phyloP scores from a whole-genome alignment of 192 early-diverging fungal genomes.

The Entophlyctis helioformis region DNA sequence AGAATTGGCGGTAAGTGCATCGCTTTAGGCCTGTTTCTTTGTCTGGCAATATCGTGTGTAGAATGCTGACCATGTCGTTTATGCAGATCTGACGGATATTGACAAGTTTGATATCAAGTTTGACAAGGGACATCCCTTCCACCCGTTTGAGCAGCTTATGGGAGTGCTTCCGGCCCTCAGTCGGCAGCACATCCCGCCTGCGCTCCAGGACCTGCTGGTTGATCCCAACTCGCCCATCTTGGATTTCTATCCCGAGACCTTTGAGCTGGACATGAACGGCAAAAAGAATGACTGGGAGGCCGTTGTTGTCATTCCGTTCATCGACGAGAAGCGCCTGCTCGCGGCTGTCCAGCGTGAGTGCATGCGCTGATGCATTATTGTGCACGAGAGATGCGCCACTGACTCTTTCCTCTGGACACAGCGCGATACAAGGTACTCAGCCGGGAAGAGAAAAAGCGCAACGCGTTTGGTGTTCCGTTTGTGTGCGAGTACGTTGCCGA shows the following conservation, averaged over 20 bases:
- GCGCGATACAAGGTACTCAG: conserved; percentile 52
- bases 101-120: conserved; percentile 62
- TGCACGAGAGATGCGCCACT: background rate
- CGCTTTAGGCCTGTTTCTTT: too few relatives aligned
- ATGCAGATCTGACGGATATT: conserved; percentile 71
- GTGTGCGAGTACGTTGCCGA: conserved; percentile 47
- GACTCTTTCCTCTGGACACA: background rate
- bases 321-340: conserved; percentile 74
- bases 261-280: conserved; percentile 87
- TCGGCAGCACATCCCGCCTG: conserved; percentile 38
- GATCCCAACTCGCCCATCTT: conserved; percentile 71
- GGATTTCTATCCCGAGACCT: conserved; percentile 89
- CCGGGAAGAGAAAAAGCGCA: conserved; percentile 63
- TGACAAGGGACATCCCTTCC: conserved; percentile 72
- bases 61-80: conserved; percentile 16
- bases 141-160: conserved; percentile 94
- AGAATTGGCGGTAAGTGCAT: conserved; percentile 25
- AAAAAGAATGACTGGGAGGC: conserved; percentile 89
- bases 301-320: conserved; percentile 88
- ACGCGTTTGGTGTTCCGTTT: conserved; percentile 52
- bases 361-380: background rate
- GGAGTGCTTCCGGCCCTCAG: conserved; percentile 83
- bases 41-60: too few relatives aligned
- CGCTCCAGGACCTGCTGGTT: conserved; percentile 64
- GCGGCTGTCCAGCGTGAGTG: conserved; percentile 44